Evolutionary conservation across 1,139 yeast species (phyloP), one percentile per base, ranked within the genome.

Genomic region (Yamadazyma dushanensis): DNA sequence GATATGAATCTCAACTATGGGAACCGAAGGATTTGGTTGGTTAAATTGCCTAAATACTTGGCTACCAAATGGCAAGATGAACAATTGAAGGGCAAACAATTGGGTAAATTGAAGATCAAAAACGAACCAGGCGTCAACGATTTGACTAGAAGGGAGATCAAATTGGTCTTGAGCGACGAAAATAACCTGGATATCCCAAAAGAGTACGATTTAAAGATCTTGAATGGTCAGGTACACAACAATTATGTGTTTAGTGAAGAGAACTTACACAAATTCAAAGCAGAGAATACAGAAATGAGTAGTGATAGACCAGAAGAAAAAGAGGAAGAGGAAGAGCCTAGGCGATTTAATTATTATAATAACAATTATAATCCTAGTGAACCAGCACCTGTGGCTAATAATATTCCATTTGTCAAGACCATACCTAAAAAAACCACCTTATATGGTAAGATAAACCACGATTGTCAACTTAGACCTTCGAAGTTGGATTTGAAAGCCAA

Each of bases 231-330:
- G 43, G 95, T 89, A 8, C 79, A 78, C 32, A 92, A 90, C 56
- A 86, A 94, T 40, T 92, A 76, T 56, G 87, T 89, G n/a, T 89
- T 92, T 58, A 82, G 90, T 19, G 98, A 92, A 62, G 83, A 87
- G 54, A 90, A 89, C 58, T 66, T 86, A 49, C 77, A 80, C 45
- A 77, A 80, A 47, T 82, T 78, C 55, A 80, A 79, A 47, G 80
- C 77, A 53, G 80, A 48, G 32, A 47, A 45, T 22, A 46, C 50
- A 1, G 48, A 41, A 28, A 29, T 46, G 31, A 44, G 49, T 37
- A 26, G 34, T 8, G 43, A 46, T 32, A 32, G 43, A 25, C 51
- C 51, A 2, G 41, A 34, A 13, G 51, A 47, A 26, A 33, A 50
- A 35, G 43, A 43, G 11, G 50, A 49, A 29, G 56, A 51, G 13